These are phyloP conservation scores for Elsinoe arachidis DNA, from an alignment of 2,329 filamentous ascomycete species.

Conservation along the genomic window DNA sequence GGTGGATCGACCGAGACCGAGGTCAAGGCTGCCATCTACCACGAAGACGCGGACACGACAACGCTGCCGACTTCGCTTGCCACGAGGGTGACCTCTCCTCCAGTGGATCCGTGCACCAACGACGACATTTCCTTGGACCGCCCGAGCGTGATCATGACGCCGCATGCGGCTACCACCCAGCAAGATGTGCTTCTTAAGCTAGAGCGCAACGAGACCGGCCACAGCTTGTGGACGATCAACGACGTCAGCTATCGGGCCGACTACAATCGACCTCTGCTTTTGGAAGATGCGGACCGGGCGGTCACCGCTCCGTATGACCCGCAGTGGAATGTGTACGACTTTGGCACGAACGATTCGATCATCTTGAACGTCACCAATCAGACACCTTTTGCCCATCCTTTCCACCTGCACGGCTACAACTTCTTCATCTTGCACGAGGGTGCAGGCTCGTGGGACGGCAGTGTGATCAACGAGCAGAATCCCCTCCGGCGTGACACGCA, in stretches of 20 bases:
- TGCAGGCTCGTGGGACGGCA: too few relatives aligned
- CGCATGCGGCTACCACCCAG: constrained; percentile 19
- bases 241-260: constrained; percentile 34
- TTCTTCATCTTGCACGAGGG: constrained; percentile 22
- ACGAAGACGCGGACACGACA: constrained; percentile 23
- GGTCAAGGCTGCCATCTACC: constrained; percentile 27
- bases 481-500: constrained; percentile 25
- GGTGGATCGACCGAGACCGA: constrained; percentile 23
- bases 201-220: constrained; percentile 31
- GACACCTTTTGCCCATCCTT: constrained; percentile 42
- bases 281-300: constrained; percentile 20
- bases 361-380: constrained; percentile 45
- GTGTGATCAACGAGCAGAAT: constrained; percentile 24
- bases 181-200: constrained; percentile 20
- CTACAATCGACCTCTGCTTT: constrained; percentile 22
- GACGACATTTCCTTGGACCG: constrained; percentile 19
- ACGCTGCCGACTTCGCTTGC: constrained; percentile 20
- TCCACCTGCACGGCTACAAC: constrained; percentile 46
- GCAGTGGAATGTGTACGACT: constrained; percentile 36
- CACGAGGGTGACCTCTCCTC: constrained; percentile 15
- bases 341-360: constrained; percentile 44
- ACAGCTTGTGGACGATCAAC: constrained; percentile 45
- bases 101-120: constrained; percentile 18
- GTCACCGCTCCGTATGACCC: constrained; percentile 15
- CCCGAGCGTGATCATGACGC: constrained; percentile 18